Percentiles rank a stretch among this genome's conserved stretches.
These are phyloP conservation scores for Maudiozyma humilis DNA, from an alignment of 1,139 yeast species.

Conservation along the genomic window DNA sequence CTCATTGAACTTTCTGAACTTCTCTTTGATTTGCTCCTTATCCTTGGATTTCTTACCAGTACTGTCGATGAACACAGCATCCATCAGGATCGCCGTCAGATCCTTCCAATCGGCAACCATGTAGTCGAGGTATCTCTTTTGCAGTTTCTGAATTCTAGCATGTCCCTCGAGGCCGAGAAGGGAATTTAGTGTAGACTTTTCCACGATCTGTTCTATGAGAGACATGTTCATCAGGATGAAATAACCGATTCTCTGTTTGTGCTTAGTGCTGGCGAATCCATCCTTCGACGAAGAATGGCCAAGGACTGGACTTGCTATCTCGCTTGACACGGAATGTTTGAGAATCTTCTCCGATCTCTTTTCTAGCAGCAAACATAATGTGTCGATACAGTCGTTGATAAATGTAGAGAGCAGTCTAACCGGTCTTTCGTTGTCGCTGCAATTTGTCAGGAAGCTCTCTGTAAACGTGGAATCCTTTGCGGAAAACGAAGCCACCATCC, in stretches of 20 bases:
- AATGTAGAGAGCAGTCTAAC: constrained; percentile 50
- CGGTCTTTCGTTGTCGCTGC: constrained; percentile 35
- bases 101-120: constrained; percentile 81
- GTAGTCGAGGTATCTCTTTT: constrained; percentile 66
- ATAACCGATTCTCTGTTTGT: constrained; percentile 48
- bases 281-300: constrained; percentile 2
- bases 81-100: constrained; percentile 68
- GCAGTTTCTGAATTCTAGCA: constrained; percentile 57
- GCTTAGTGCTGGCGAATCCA: constrained; percentile 14
- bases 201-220: constrained; percentile 64
- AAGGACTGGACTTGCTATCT: background rate
- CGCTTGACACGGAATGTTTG: background rate
- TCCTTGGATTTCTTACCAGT: constrained; percentile 53
- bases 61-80: constrained; percentile 50
- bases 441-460: constrained; percentile 8
- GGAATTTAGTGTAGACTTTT: constrained; percentile 48
- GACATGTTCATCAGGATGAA: constrained; percentile 64
- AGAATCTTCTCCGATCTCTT: constrained; percentile 41
- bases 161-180: constrained; percentile 53
- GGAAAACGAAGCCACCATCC: constrained; percentile 47
- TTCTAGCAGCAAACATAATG: constrained; percentile 54
- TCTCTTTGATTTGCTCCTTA: constrained; percentile 76
- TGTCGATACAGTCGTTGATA: constrained; percentile 69
- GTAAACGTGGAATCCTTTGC: constrained; percentile 24
- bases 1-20: constrained; percentile 71